Evolutionary conservation across 116 monocot genomes (phyloP).

Genomic region (Cymodocea nodosa): DNA sequence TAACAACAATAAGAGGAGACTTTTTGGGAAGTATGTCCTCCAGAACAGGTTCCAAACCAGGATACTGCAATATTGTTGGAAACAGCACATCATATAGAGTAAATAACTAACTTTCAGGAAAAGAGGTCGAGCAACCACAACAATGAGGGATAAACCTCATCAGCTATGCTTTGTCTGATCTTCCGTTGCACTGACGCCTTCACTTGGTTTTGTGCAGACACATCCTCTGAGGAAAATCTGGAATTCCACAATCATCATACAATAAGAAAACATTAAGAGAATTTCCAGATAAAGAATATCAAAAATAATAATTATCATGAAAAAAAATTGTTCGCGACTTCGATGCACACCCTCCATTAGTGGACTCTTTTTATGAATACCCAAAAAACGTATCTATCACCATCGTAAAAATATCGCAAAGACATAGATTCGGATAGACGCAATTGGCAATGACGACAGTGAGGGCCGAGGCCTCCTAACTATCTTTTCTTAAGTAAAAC

Average conservation of each 20-base stretch:
- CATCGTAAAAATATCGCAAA: no score
- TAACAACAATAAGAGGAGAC: slow-evolving; percentile 73
- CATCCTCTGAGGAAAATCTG: slow-evolving; percentile 86
- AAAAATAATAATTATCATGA: no score
- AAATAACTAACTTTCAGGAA: no score
- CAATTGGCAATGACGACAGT: no score
- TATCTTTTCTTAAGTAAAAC: no score
- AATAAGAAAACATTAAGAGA: neutral
- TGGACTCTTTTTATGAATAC: no score
- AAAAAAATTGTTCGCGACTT: no score
- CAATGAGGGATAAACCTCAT: slow-evolving; percentile 38
- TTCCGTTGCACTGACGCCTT: slow-evolving; percentile 86
- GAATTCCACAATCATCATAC: slow-evolving; percentile 2
- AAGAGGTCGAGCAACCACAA: neutral
- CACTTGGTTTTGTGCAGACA: slow-evolving; percentile 95
- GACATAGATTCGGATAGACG: no score
- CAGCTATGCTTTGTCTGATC: slow-evolving; percentile 85
- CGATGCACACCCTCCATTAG: no score
- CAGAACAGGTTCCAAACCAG: slow-evolving; percentile 70
- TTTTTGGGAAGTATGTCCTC: slow-evolving; percentile 94
- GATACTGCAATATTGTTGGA: slow-evolving; percentile 44
- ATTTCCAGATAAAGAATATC: neutral
- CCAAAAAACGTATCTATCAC: no score
- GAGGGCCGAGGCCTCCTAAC: no score
- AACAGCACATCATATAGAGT: no score